Base-by-base conservation (phyloP, 805 yeast species). In the Hanseniaspora thailandica region DNA sequence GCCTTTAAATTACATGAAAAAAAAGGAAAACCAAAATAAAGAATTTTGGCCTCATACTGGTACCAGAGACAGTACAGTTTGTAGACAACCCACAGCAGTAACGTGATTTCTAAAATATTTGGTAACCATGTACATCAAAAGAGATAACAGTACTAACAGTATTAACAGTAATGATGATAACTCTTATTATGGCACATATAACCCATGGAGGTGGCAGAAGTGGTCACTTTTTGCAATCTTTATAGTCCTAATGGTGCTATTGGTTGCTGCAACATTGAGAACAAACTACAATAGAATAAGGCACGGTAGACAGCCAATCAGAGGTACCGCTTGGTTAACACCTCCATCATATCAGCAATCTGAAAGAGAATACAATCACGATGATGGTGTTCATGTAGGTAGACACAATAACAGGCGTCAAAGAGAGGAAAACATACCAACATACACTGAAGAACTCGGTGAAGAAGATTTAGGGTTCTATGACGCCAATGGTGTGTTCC, bases 381-480 rank as follows among this genome's bases (percentile, higher is more conserved):
- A 43, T 34, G 56, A 52, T 30, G 61, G 67, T 30, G 60, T 63
- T 13, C 55, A 59, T 20, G 56, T 60, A 8, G 61, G 63, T 41
- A 60, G 54, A 17, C 35, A 40, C 25, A 55, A 55, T 23, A 56
- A 54, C 22, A 52, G 55, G 40, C 25, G 40, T 10, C 51, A 52
- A 17, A 36, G 35, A 17, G 76, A 75, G 45, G 74, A 75, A 2
- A 78, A 71, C 58, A 86, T 83, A 1, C 94, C 94, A 0, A 73
- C 81, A 2, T 84, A 84, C 58, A 77, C 87, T 0, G 84, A 70
- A 12, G 67, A 71, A 15, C 80, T 88, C 0, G 81, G 80, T 57
- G 86, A 81, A 28, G 72, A 76, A 45, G 96, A 88, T 63, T 77
- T 84, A 63, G 96, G 94, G 0, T 82, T 76, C 63, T 86, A 84